Conservation (phyloP, 2,329 filamentous ascomycete species). For the Aspergillus texensis region DNA sequence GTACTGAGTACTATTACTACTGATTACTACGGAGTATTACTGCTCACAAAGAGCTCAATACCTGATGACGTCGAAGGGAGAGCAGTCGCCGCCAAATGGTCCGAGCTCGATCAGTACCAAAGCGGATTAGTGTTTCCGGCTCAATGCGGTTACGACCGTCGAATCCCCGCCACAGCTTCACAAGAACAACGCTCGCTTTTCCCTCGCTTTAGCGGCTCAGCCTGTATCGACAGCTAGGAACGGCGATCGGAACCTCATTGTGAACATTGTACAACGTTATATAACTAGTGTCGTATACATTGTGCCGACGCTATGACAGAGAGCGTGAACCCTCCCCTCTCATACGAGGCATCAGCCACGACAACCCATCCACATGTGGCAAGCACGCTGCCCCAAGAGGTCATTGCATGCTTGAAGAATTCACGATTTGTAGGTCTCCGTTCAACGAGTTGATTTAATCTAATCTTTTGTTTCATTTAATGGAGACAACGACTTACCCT, state of each 20-base stretch:
- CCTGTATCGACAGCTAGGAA: neutral
- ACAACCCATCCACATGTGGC: constrained; percentile 72
- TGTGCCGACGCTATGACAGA: constrained; percentile 41
- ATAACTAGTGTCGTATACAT: neutral
- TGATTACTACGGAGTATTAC: neutral
- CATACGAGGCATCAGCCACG: constrained; percentile 74
- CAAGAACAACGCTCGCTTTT: neutral
- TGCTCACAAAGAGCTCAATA: neutral
- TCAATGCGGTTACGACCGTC: constrained; percentile 5
- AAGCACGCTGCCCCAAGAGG: constrained; percentile 74
- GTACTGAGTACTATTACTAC: neutral
- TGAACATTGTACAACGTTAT: neutral
- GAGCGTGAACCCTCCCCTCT: constrained; percentile 66
- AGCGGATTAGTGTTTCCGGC: neutral
- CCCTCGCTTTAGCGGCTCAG: neutral
- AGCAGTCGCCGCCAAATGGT: neutral
- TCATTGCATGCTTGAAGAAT: constrained; percentile 89
- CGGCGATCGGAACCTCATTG: neutral
- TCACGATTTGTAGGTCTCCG: constrained; percentile 76
- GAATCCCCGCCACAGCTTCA: constrained; percentile 1
- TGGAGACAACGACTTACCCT: constrained; percentile 9
- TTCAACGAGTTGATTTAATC: constrained; percentile 13
- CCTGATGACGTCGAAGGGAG: constrained; percentile 3
- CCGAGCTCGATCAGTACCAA: neutral
- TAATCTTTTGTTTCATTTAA: neutral